Base-by-base conservation (phyloP, 352 stramenopile species). In the Globisporangium radiosum region DNA sequence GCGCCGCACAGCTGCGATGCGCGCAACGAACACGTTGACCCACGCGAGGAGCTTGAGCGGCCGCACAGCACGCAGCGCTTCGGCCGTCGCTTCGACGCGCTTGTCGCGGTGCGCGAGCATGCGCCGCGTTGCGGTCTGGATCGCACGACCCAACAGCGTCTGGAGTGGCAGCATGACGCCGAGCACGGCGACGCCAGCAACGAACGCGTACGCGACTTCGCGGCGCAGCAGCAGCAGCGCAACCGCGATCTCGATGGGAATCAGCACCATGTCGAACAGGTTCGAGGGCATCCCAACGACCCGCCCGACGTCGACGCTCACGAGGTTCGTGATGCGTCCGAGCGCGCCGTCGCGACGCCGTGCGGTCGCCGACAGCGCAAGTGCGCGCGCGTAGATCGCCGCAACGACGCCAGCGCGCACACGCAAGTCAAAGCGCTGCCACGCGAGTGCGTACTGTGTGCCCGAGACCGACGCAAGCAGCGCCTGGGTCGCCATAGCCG, bases 151-250 rank as follows among this genome's bases (percentile, higher is more conserved):
- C 1, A 97, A 57, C 37, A 78, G 47, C 5, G 77, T 88, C 60
- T 97, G 90, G 4, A 97, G 70, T 3, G 89, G 89, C 7, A 97
- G 64, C 84, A 97, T 96, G 48, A 86, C 65, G 17, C 54, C 73
- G 13, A 96, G 64, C 1, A 96, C 69, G 19, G 83, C 68, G 4
- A 96, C 54, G 1, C 88, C 88, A 1, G 85, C 85, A 7, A 94
- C 63, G 55, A 96, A 96, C 3, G 89, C 88, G 49, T 90, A 89
- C 17, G 85, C 89, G 8, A 96, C 81, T 19, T 91, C 86, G 3
- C 80, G 67, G 14, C 77, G 81, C 8, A 96, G 69, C 52, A 95
- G 54, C 5, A 82, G 52, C 19, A 95, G 75, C 15, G 88, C 87
- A 1, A 96, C 71, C 0, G 71, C 57, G 43, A 95, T 90, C 66